Base-by-base conservation (phyloP, 768 basidiomycete species). In the Mycena chlorophos region DNA sequence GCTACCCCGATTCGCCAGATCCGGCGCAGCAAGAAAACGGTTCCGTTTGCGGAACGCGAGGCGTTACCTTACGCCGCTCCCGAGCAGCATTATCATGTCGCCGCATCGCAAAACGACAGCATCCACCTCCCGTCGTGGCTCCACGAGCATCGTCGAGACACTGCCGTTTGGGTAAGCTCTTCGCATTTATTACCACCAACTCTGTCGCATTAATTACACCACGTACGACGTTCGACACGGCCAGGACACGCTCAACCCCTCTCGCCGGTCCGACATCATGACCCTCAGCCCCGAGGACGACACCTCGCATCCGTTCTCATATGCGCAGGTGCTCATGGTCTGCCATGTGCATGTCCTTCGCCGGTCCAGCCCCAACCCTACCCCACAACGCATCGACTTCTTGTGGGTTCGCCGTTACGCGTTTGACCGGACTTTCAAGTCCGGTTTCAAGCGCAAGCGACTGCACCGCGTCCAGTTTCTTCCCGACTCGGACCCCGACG, bases 121-220 rank as follows among this genome's bases (percentile, higher is more conserved):
- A 38, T 49, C 1, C 38, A 61, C 19, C 3, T 66, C 10, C 16
- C 54, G 10, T 16, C 51, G 3, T 57, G 56, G 56, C 51, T 57
- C 13, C 22, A 13, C 22, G 25, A 46, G 12, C 12, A 25, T 46
- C 45, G 45, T 46, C 23, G 22, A 26, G 23, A 46, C 27, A 8
- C 45, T 25, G 45, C 20, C 14, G 25, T 16, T 13, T 19, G 5
- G 14, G 12, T 25, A 3, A 20, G 20, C n/a, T 26, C 4, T 31
- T 14, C 50, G 14, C 31, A 51, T 67, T 30, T 72, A 53, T 34
- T 28, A 2, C 12, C 69, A 72, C 56, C 63, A 63, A 37, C 51
- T 61, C n/a, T 5, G 72, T 3, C 64, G 64, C 0, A 30, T 75
- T 45, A 71, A 73, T 57, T 74, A 73, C 51, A 74, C 71, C 0